phyloP scores from a whole-genome alignment of 2,329 filamentous ascomycete genomes.

The Monosporascus ibericus region DNA sequence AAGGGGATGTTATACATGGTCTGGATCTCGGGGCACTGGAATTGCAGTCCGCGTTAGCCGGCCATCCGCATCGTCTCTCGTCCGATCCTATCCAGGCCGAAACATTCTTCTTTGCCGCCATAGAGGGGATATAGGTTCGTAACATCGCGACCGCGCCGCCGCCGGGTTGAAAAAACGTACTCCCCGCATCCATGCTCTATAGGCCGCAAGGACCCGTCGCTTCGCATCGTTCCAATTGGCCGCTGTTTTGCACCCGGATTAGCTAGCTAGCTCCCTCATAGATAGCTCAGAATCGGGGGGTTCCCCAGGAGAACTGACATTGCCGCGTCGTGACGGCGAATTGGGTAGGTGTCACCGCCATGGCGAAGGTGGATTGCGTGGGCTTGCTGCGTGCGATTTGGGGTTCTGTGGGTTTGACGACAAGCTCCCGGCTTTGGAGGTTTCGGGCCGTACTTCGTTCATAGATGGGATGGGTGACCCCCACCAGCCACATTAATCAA shows the following conservation, averaged over 20 bases:
- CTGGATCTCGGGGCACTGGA: constrained; percentile 90
- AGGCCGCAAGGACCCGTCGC: constrained; percentile 77
- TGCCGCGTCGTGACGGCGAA: constrained; percentile 76
- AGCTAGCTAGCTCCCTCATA: constrained; percentile 4
- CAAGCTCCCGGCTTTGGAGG: constrained; percentile 19
- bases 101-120: too few relatives aligned
- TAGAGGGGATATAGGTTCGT: not conserved
- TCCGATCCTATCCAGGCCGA: too few relatives aligned
- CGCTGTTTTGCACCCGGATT: constrained; percentile 45
- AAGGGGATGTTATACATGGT: constrained; percentile 93
- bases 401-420: constrained; percentile 23
- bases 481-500: not conserved
- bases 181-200: constrained; percentile 92
- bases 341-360: constrained; percentile 90
- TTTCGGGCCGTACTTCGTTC: constrained; percentile 3
- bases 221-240: constrained; percentile 86
- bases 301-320: constrained; percentile 48
- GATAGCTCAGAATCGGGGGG: constrained; percentile 27
- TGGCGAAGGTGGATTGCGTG: constrained; percentile 43
- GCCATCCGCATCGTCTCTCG: too few relatives aligned
- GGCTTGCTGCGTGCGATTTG: constrained; percentile 21
- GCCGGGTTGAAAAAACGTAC: constrained; percentile 52
- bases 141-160: not conserved
- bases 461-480: not conserved
- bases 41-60: not conserved